phyloP scores from a whole-genome alignment of 768 basidiomycete species.

The Russula brevipes region DNA sequence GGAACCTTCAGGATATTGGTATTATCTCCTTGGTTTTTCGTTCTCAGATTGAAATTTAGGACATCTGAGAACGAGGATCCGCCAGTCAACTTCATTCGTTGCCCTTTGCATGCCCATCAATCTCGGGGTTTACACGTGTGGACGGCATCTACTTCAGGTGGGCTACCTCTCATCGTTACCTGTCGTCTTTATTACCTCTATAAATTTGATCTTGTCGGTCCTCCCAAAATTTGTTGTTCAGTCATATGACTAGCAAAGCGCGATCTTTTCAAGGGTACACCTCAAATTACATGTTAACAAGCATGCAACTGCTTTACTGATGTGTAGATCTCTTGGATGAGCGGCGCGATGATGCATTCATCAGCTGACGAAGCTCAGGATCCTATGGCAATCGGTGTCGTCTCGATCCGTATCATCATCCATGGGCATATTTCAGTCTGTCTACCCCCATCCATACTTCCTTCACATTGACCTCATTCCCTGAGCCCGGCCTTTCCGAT shows the following conservation, averaged over 20 bases:
- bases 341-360: neutral
- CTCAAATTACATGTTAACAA: neutral
- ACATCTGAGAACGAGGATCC: neutral
- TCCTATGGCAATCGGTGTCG: neutral
- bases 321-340: neutral
- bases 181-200: slow-evolving; percentile 5
- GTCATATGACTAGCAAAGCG: neutral
- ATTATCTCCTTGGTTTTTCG: neutral
- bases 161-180: neutral
- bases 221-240: slow-evolving; percentile 4
- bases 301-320: neutral
- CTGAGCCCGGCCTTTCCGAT: neutral
- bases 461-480: neutral
- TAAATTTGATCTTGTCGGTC: neutral
- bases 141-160: neutral
- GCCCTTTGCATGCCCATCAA: neutral
- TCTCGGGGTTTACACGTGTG: slow-evolving; percentile 16
- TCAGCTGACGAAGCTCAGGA: neutral
- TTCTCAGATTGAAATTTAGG: neutral
- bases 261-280: neutral
- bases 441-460: neutral
- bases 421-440: neutral
- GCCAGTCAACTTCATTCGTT: neutral
- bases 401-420: neutral
- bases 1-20: neutral